phyloP scores from a whole-genome alignment of 2,329 filamentous ascomycete genomes.

The Trichophyton rubrum region DNA sequence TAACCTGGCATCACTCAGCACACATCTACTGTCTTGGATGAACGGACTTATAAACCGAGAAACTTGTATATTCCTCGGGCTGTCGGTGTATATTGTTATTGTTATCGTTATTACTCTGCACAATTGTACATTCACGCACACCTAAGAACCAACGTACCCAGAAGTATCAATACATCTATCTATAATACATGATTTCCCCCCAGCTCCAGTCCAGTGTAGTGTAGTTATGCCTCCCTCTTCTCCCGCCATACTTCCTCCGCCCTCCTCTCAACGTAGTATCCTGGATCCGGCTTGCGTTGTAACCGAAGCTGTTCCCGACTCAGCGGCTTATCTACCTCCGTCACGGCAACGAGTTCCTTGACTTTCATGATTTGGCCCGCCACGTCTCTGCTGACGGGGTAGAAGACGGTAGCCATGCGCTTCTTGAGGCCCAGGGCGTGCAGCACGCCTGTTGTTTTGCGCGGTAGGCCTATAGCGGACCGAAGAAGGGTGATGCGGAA shows the following conservation, averaged over 20 bases:
- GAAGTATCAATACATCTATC: neutral
- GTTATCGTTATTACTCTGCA: neutral
- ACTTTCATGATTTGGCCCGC: constrained; percentile 89
- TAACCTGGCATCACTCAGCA: neutral
- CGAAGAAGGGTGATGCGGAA: constrained; percentile 88
- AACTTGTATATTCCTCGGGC: neutral
- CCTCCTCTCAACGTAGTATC: constrained; percentile 64
- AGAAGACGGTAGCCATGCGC: constrained; percentile 77
- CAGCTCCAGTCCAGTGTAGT: neutral
- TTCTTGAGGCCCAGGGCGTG: constrained; percentile 73
- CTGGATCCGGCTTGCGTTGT: constrained; percentile 59
- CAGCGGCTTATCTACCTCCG: constrained; percentile 57
- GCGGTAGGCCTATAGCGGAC: constrained; percentile 75
- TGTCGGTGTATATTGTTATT: neutral
- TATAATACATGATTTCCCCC: neutral
- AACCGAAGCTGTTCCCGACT: constrained; percentile 57
- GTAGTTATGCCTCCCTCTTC: constrained; percentile 12
- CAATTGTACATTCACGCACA: neutral
- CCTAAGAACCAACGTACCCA: too few relatives aligned
- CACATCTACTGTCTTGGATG: neutral
- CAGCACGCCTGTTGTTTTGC: constrained; percentile 67
- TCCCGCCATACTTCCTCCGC: constrained; percentile 19
- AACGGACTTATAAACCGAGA: neutral
- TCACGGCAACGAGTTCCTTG: constrained; percentile 77
- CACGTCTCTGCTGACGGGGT: constrained; percentile 65